These are phyloP conservation scores for Zoysia japonica DNA, from an alignment of 176 grass and related monocot species.

Conservation along the genomic window DNA sequence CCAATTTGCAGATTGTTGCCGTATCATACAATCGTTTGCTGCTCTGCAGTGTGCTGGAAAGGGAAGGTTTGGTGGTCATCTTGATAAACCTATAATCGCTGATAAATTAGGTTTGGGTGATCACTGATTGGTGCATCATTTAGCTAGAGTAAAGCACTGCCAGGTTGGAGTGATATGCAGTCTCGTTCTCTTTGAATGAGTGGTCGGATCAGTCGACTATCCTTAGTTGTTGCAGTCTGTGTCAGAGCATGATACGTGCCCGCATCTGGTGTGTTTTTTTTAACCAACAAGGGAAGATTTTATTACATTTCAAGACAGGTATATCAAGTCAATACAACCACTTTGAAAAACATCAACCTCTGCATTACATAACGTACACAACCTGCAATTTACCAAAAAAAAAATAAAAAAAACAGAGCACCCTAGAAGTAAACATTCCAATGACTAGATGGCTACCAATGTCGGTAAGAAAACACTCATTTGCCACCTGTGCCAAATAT, in stretches of 20 bases:
- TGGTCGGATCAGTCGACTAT: constrained; percentile 16
- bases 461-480: no score
- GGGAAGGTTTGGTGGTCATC: constrained; percentile 7
- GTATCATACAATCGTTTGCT: background rate
- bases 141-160: constrained; percentile 14
- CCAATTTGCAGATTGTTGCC: constrained; percentile 34
- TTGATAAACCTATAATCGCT: constrained; percentile 1
- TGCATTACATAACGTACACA: no score
- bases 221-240: background rate
- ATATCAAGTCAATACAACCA: no score
- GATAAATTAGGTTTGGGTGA: constrained; percentile 3
- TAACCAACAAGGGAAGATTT: no score
- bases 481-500: no score
- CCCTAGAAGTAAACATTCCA: no score
- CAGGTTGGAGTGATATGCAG: background rate
- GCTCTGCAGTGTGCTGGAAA: constrained; percentile 12
- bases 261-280: constrained; percentile 7
- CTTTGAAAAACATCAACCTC: no score
- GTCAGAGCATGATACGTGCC: constrained; percentile 18
- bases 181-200: constrained; percentile 8
- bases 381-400: no score
- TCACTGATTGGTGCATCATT: constrained; percentile 32
- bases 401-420: no score
- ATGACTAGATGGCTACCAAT: no score
- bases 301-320: no score